Evolutionary conservation across 2,329 filamentous ascomycete species (phyloP), one percentile per base, ranked within the genome.

Genomic region (Leptographium lundbergii): DNA sequence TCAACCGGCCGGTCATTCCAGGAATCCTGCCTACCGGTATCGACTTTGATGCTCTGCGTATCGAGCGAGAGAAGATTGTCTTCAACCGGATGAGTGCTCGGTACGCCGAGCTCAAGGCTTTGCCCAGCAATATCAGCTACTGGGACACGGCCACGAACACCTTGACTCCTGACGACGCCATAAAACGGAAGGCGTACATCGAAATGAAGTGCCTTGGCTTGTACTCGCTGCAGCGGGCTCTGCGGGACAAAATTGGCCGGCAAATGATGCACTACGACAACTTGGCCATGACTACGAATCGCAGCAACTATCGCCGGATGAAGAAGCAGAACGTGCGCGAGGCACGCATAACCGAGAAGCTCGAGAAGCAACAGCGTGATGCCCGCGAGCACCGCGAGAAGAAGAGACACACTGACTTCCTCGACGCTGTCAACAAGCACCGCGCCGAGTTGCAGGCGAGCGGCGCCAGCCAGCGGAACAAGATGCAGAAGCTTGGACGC

Each of bases 341-440:
- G 74, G 94, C 94, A 59, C 87, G 92, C 60, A 95, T 99, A 65
- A 99, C 94, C 0, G 94, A 99, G 81, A 99, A 96, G 74, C 84
- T 99, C 2, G 94, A 99, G 81, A 97, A 97, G 76, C 91, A 99
- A 72, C 94, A 99, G 71, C 89, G 94, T 60, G 92, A 97, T 71
- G 92, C 91, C 50, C 88, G 94, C 60, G 92, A 97, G 56, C 89
- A 88, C 65, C 89, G 95, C 63, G 94, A 99, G 75, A 96, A 95
- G 84, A 94, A 95, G 84, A 96, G 95, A 75, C 92, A 97, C 69
- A 83, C 81, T 61, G 92, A 97, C 70, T 96, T 95, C 73, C 80
- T 99, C 60, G 85, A 89, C 63, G 88, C 91, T 42, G 90, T 99
- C 57, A 81, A 89, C 65, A 86, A 84, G 64, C 92, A 96, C 71